Conservation (phyloP, 257 asterid genomes). For the Nicotiana noctiflora region DNA sequence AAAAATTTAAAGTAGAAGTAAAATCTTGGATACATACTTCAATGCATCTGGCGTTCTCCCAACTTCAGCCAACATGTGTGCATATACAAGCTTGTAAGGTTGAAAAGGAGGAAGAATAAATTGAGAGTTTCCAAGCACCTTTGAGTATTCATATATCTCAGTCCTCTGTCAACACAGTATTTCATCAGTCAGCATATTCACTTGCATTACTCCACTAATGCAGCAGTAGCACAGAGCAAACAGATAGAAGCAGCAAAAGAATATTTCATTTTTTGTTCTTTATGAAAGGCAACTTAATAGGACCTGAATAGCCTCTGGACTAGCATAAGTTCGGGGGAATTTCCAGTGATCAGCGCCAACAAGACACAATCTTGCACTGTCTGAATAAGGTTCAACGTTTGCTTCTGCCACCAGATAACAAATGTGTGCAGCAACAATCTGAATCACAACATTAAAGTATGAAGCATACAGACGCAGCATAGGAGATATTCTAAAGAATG, state of each 20-base stretch:
- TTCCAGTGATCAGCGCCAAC: slow-evolving; percentile 93
- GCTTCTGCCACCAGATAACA: slow-evolving; percentile 94
- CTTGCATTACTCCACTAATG: neutral
- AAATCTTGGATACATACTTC: slow-evolving; percentile 39
- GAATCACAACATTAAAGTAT: slow-evolving; percentile 13
- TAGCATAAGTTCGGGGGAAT: slow-evolving; percentile 83
- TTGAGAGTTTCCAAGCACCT: slow-evolving; percentile 88
- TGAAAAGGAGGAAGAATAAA: slow-evolving; percentile 81
- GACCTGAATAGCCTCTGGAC: slow-evolving; percentile 98
- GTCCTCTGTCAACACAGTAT: slow-evolving; percentile 60
- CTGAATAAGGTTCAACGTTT: slow-evolving; percentile 73
- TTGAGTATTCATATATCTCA: slow-evolving; percentile 84
- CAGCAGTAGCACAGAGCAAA: neutral
- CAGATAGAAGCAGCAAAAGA: neutral
- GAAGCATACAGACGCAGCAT: slow-evolving; percentile 5
- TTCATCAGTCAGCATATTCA: neutral
- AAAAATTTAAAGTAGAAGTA: neutral
- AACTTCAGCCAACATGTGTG: slow-evolving; percentile 91
- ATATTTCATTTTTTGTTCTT: neutral
- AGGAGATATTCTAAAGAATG: slow-evolving; percentile 11
- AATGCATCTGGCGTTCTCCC: slow-evolving; percentile 83
- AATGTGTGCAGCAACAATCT: slow-evolving; percentile 90
- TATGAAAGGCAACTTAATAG: slow-evolving; percentile 12
- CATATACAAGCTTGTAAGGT: slow-evolving; percentile 86
- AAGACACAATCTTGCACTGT: slow-evolving; percentile 87